Evolutionary conservation across 2,329 filamentous ascomycete genomes (phyloP).

Genomic region (Lithohypha guttulata): DNA sequence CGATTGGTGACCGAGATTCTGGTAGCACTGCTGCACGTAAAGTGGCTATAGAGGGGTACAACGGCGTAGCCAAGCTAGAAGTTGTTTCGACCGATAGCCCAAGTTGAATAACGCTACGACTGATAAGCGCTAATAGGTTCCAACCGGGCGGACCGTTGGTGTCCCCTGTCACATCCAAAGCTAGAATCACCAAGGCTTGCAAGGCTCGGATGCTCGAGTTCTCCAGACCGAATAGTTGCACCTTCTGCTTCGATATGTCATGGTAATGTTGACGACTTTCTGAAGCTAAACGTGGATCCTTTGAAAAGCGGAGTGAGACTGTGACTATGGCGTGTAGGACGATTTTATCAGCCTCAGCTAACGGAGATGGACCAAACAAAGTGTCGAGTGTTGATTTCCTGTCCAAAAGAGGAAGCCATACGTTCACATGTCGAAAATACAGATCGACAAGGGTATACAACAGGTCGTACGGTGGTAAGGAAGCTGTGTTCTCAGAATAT

Average conservation of each 20-base stretch:
- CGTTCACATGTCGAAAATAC: slow-evolving; percentile 71
- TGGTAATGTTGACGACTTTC: slow-evolving; percentile 66
- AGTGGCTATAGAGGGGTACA: slow-evolving; percentile 73
- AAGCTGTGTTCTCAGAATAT: slow-evolving; percentile 1
- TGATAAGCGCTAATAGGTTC: slow-evolving; percentile 83
- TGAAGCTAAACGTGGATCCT: slow-evolving; percentile 61
- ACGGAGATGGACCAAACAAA: slow-evolving; percentile 51
- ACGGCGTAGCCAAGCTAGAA: slow-evolving; percentile 65
- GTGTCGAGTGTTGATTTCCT: slow-evolving; percentile 70
- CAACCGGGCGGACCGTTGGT: slow-evolving; percentile 85
- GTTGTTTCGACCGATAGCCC: slow-evolving; percentile 75
- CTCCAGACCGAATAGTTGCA: slow-evolving; percentile 76
- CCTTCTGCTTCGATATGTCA: slow-evolving; percentile 70
- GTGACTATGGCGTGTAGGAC: slow-evolving; percentile 81
- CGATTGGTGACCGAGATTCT: slow-evolving; percentile 73
- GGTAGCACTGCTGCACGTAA: slow-evolving; percentile 75
- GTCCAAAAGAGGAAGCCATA: slow-evolving; percentile 85
- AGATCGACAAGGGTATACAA: slow-evolving; percentile 62
- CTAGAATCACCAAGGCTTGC: slow-evolving; percentile 77
- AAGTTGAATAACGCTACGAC: slow-evolving; percentile 75
- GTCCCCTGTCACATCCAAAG: slow-evolving; percentile 71
- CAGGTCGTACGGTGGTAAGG: slow-evolving; percentile 63
- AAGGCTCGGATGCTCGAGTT: slow-evolving; percentile 80
- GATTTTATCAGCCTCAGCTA: slow-evolving; percentile 62
- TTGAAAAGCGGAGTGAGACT: slow-evolving; percentile 74